Evolutionary conservation across 1,284 basidiomycete genomes (phyloP).

Genomic region (Ceratobasidium sp.): DNA sequence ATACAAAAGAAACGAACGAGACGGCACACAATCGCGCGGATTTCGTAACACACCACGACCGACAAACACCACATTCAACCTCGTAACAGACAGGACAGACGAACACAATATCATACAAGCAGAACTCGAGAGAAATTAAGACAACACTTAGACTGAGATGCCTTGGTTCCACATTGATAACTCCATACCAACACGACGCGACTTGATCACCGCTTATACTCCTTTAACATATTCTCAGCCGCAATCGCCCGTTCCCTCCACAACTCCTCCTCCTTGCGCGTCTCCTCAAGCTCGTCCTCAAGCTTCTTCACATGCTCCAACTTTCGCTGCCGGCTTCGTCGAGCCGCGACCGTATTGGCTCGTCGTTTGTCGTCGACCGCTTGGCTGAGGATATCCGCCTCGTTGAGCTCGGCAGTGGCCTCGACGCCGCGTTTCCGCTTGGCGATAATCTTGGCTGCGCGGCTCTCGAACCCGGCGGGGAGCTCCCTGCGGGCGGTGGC

Average conservation of each 20-base stretch:
- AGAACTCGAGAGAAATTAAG: too few species aligned
- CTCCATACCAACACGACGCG: not conserved
- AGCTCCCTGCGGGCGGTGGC: slow-evolving; percentile 71
- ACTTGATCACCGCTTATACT: slow-evolving; percentile 8
- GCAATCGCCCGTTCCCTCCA: slow-evolving; percentile 67
- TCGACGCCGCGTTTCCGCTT: slow-evolving; percentile 46
- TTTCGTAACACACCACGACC: too few species aligned
- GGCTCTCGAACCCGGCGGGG: slow-evolving; percentile 63
- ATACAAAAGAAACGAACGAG: too few species aligned
- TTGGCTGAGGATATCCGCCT: slow-evolving; percentile 61
- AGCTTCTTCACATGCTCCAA: slow-evolving; percentile 76
- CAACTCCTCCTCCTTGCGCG: slow-evolving; percentile 65
- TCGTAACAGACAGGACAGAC: too few species aligned
- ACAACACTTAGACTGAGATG: too few species aligned
- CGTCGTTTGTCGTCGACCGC: slow-evolving; percentile 82
- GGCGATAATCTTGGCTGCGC: slow-evolving; percentile 55
- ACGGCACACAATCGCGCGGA: too few species aligned
- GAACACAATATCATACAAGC: too few species aligned
- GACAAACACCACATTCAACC: too few species aligned
- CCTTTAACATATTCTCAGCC: slow-evolving; percentile 44
- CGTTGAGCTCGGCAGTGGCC: slow-evolving; percentile 61
- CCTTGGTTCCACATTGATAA: too few species aligned
- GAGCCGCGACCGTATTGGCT: slow-evolving; percentile 84
- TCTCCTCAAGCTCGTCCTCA: slow-evolving; percentile 65
- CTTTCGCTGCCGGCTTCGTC: slow-evolving; percentile 81